Percentiles rank a stretch among this genome's conserved stretches.
Evolutionary conservation across 2,329 filamentous ascomycete genomes (phyloP).

Genomic region (Fusarium proliferatum): DNA sequence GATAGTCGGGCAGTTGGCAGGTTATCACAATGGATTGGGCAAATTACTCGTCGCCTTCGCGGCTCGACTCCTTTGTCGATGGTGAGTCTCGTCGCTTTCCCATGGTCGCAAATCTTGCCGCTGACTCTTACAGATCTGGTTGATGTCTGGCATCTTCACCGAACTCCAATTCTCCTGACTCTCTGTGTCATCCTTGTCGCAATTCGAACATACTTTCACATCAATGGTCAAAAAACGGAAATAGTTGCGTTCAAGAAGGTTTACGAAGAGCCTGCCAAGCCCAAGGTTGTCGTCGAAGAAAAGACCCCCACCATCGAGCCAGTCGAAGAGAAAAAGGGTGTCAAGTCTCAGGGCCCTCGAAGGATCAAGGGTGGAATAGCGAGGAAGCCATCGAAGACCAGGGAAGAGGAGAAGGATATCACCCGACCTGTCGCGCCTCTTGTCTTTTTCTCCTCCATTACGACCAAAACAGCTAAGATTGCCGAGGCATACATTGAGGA

Average conservation of each 20-base stretch:
- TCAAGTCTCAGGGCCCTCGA: conserved; percentile 57
- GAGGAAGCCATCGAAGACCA: conserved; percentile 46
- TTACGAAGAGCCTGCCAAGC: conserved; percentile 43
- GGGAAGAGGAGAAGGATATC: conserved; percentile 45
- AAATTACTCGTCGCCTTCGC: conserved; percentile 41
- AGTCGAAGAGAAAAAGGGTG: conserved; percentile 44
- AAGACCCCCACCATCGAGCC: conserved; percentile 33
- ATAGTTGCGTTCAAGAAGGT: conserved; percentile 53
- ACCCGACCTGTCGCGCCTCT: conserved; percentile 73
- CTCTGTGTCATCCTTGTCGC: conserved; percentile 53
- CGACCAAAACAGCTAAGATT: conserved; percentile 81
- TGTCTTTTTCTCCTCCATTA: conserved; percentile 91
- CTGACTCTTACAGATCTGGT: conserved; percentile 49
- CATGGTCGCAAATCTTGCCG: conserved; percentile 13
- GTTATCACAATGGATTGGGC: conserved; percentile 41
- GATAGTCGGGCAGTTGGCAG: conserved; percentile 18
- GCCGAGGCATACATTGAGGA: conserved; percentile 71
- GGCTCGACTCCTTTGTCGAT: conserved; percentile 42
- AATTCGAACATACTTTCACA: conserved; percentile 57
- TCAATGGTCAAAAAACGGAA: conserved; percentile 49
- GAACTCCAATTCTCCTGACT: conserved; percentile 57
- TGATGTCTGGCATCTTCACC: conserved; percentile 60
- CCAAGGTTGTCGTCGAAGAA: conserved; percentile 17
- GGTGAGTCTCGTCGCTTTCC: conserved; percentile 25
- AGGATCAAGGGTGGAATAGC: conserved; percentile 60